Conservation (phyloP, 2,329 filamentous ascomycete species). For the Neofusicoccum parvum region DNA sequence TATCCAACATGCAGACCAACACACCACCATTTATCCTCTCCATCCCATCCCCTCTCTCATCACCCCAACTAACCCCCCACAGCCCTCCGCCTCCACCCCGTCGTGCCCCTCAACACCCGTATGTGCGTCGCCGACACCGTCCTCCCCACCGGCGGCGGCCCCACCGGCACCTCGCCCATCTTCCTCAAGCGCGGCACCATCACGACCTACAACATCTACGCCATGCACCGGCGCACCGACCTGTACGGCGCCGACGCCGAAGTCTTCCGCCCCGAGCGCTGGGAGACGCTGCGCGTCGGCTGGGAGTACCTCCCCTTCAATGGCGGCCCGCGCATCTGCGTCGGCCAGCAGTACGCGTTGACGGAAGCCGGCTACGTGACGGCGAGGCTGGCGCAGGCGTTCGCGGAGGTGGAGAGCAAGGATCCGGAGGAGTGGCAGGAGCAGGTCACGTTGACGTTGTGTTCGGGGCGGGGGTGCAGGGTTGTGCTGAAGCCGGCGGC, state of each 20-base stretch:
- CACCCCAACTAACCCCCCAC: constrained; percentile 33
- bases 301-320: constrained; percentile 45
- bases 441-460: constrained; percentile 13
- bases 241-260: constrained; percentile 53
- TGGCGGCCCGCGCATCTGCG: constrained; percentile 40
- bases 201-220: constrained; percentile 47
- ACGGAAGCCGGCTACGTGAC: constrained; percentile 16
- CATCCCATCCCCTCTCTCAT: too few species aligned
- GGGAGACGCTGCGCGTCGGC: constrained; percentile 41
- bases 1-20: background rate
- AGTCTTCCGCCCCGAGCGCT: constrained; percentile 53
- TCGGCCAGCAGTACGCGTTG: constrained; percentile 29
- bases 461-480: background rate
- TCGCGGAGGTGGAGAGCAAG: background rate
- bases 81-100: constrained; percentile 56
- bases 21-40: too few species aligned
- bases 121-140: constrained; percentile 51
- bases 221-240: constrained; percentile 55
- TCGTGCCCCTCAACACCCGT: constrained; percentile 57
- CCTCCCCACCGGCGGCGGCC: constrained; percentile 53
- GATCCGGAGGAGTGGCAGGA: constrained; percentile 12
- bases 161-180: constrained; percentile 52
- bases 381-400: constrained; percentile 11
- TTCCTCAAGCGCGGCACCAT: constrained; percentile 52
- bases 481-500: background rate